These are phyloP conservation scores for Clavulina sp. DNA, from an alignment of 768 basidiomycete genomes.

Conservation along the genomic window DNA sequence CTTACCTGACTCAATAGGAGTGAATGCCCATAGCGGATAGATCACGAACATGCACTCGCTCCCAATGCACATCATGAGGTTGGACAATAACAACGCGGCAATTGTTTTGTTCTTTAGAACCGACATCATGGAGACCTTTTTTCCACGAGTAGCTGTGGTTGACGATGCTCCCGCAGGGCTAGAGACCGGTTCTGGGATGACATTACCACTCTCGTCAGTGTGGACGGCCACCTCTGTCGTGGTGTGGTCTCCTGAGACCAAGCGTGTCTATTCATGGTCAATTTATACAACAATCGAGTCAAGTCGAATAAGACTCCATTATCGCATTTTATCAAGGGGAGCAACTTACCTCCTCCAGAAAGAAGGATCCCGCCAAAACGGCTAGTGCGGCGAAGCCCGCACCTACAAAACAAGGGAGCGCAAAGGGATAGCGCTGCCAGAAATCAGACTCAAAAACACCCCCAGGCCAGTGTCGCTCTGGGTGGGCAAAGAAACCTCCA, in stretches of 20 bases:
- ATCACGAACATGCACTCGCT: neutral
- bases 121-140: neutral
- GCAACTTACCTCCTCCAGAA: constrained; percentile 7
- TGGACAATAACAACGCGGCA: neutral
- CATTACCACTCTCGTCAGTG: neutral
- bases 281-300: too few relatives aligned
- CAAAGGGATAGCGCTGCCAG: constrained; percentile 10
- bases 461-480: neutral
- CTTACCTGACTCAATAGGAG: neutral
- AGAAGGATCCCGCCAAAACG: neutral
- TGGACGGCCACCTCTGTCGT: neutral
- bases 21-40: neutral
- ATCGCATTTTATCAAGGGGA: too few relatives aligned
- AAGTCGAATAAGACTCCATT: too few relatives aligned
- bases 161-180: neutral
- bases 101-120: neutral
- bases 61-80: neutral
- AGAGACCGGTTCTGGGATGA: neutral
- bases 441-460: constrained; percentile 2
- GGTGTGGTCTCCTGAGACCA: neutral
- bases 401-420: constrained; percentile 8
- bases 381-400: neutral
- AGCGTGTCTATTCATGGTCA: neutral
- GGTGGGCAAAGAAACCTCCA: neutral
- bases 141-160: neutral